Evolutionary conservation across 2,329 filamentous ascomycete species (phyloP), one percentile per base, ranked within the genome.

Genomic region (Trichoderma koningii): DNA sequence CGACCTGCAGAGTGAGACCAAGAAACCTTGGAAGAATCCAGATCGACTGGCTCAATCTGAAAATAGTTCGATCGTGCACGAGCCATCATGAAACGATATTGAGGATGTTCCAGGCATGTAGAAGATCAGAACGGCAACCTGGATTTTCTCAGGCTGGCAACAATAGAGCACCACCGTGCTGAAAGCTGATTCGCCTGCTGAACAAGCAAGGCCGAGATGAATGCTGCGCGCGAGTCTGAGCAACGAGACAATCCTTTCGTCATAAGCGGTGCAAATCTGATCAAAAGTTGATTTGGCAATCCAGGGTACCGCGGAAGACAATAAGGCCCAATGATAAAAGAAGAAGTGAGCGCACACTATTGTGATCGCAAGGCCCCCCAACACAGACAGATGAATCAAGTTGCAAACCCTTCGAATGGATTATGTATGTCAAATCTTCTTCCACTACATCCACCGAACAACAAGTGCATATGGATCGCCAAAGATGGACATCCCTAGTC

Each of bases 41-140:
- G 5, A 45, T 62, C 47, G 34, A 34, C 17, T 34, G 12, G 38
- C 59, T 47, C 48, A 48, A 62, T 53, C 10, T 26, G 48, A 48
- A 6, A 44, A 52, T 23, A 61, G 47, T 52, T 19, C 30, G 52
- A 61, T 61, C 47, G 3, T 28, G 45, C 56, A n/a, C 56, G 34
- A 60, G 26, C 45, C 30, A 21, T 41, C 7, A 12, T 19, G 7
- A 55, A 17, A 30, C 19, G 9, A 15, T 38, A 21, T 17, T 60
- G 45, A 50, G 17, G 30, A 61, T 15, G 12, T 51, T 44, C 34
- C 9, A 30, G 57, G 57, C 57, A 61, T 12, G 23, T 34, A 30
- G 15, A n/a, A 15, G 26, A 30, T 30, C 28, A 23, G 47, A 44
- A 61, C 17, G 34, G 47, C 15, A 38, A 15, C 30, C 30, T 51